These are phyloP conservation scores for Eurotiales sp. DNA, from an alignment of 2,329 filamentous ascomycete genomes.

Conservation along the genomic window DNA sequence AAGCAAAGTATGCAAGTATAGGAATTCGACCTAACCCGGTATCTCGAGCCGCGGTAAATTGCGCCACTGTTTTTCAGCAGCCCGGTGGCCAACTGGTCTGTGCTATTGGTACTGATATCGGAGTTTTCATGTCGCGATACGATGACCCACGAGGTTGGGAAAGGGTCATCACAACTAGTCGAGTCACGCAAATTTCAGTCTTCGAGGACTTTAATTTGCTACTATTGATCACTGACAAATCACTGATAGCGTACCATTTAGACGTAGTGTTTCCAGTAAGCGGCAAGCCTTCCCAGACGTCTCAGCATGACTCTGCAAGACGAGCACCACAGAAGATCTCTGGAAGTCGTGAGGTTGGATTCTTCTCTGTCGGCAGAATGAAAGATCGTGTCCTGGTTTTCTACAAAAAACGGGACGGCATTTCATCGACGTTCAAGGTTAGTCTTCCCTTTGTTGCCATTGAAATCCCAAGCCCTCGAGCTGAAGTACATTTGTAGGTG, in stretches of 20 bases:
- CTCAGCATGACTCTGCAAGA: slow-evolving; percentile 65
- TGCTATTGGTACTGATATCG: slow-evolving; percentile 91
- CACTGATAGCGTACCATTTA: slow-evolving; percentile 87
- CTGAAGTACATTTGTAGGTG: slow-evolving; percentile 53
- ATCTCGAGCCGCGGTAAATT: slow-evolving; percentile 84
- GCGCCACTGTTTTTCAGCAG: slow-evolving; percentile 80
- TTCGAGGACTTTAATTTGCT: slow-evolving; percentile 95
- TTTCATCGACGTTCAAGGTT: slow-evolving; percentile 84
- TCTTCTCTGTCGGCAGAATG: slow-evolving; percentile 94
- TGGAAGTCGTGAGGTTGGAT: slow-evolving; percentile 85
- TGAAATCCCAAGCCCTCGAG: background rate
- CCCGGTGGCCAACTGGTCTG: slow-evolving; percentile 82
- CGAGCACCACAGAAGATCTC: slow-evolving; percentile 88
- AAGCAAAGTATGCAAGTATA: slow-evolving; percentile 62
- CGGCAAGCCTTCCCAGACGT: slow-evolving; percentile 48
- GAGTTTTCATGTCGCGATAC: slow-evolving; percentile 84
- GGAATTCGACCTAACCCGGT: slow-evolving; percentile 70
- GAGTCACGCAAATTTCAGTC: slow-evolving; percentile 88
- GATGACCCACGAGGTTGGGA: slow-evolving; percentile 88
- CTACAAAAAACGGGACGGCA: slow-evolving; percentile 91
- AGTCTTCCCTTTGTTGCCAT: slow-evolving; percentile 14
- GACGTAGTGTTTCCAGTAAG: slow-evolving; percentile 67
- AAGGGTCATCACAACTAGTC: slow-evolving; percentile 69
- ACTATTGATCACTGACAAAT: slow-evolving; percentile 85
- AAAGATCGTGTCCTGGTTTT: slow-evolving; percentile 93